Evolutionary conservation across 306 rosid species (phyloP).

Genomic region (Delonix regia): DNA sequence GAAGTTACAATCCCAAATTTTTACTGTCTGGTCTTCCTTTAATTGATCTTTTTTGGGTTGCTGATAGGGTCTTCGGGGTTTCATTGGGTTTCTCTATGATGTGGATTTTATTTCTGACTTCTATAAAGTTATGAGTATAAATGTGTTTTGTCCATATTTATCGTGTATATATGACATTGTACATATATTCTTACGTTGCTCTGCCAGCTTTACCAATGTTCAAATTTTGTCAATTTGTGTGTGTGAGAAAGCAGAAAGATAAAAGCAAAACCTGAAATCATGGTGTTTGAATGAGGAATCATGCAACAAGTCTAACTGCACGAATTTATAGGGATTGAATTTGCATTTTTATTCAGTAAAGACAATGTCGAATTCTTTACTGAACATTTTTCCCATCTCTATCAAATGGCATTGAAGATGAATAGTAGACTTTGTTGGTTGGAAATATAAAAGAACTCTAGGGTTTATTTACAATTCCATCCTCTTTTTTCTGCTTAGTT

Average conservation of each 20-base stretch:
- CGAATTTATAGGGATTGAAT: not conserved
- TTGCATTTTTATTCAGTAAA: not conserved
- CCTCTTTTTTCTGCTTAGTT: too few relatives aligned
- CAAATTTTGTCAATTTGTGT: not conserved
- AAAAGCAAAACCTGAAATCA: not conserved
- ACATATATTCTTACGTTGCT: conserved; percentile 34
- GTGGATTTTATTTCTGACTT: conserved; percentile 26
- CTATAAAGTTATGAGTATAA: conserved; percentile 7
- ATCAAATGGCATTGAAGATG: not conserved
- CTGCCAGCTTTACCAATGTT: not conserved
- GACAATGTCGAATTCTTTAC: not conserved
- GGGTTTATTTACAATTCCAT: too few relatives aligned
- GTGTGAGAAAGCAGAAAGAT: not conserved
- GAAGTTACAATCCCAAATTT: conserved; percentile 16
- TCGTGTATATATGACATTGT: conserved; percentile 30
- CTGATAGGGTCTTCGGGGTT: conserved; percentile 17
- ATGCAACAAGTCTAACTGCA: not conserved
- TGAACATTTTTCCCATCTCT: not conserved
- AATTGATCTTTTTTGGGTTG: conserved; percentile 3
- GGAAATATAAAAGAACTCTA: not conserved
- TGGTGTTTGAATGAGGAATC: not conserved
- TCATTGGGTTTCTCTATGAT: conserved; percentile 20
- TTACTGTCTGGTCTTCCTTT: not conserved
- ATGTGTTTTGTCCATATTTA: conserved; percentile 27
- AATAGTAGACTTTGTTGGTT: not conserved